These are phyloP conservation scores for Saccharomycopsis hybrid DNA, from an alignment of 1,139 yeast genomes.

Conservation along the genomic window DNA sequence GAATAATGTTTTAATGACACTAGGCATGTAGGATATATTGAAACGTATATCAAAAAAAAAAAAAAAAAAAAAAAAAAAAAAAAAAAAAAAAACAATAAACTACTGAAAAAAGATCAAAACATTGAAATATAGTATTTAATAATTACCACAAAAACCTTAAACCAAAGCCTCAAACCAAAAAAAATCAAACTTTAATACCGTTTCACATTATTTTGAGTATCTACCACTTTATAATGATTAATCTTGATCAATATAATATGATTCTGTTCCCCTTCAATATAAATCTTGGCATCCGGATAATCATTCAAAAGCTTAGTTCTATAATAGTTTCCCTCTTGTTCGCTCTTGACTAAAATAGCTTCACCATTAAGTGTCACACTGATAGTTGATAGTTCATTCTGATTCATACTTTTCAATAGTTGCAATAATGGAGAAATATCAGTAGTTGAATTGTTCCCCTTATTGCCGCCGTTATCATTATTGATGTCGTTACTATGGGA, in stretches of 20 bases:
- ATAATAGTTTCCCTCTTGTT: slow-evolving; percentile 46
- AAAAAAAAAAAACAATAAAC: too few relatives aligned
- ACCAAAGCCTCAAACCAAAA: too few relatives aligned
- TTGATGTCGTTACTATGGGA: neutral
- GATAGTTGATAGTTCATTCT: slow-evolving; percentile 65
- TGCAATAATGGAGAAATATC: slow-evolving; percentile 42
- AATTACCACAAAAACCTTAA: too few relatives aligned
- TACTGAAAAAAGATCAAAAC: too few relatives aligned
- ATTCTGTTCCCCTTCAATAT: slow-evolving; percentile 54
- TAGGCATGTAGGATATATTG: too few relatives aligned
- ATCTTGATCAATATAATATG: slow-evolving; percentile 63
- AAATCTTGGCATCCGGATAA: slow-evolving; percentile 48
- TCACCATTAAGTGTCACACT: slow-evolving; percentile 73
- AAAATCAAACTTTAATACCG: slow-evolving; percentile 5
- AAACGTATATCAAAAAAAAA: too few relatives aligned
- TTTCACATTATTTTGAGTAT: slow-evolving; percentile 51
- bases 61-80: too few relatives aligned
- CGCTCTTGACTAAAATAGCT: slow-evolving; percentile 48
- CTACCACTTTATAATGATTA: slow-evolving; percentile 71
- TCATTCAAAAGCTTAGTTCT: slow-evolving; percentile 51
- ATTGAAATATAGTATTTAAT: too few relatives aligned
- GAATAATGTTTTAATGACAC: too few relatives aligned
- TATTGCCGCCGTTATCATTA: neutral
- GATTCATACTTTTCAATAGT: slow-evolving; percentile 65
- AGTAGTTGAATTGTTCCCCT: too few relatives aligned